These are phyloP conservation scores for Lavandula angustifolia DNA, from an alignment of 257 asterid species.

Conservation along the genomic window DNA sequence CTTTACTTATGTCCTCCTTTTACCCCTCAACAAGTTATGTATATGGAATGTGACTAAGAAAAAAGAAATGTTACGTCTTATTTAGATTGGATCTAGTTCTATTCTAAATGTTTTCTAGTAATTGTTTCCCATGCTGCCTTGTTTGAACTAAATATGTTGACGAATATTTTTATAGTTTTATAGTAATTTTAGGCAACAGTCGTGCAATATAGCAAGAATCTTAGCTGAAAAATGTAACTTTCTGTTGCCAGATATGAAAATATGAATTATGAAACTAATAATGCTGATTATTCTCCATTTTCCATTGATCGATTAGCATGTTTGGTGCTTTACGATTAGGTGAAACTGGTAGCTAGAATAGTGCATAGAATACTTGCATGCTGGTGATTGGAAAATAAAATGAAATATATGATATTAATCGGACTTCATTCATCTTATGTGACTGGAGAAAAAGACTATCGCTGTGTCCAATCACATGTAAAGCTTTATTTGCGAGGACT, in stretches of 20 bases:
- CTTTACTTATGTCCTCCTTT: background rate
- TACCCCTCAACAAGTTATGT: background rate
- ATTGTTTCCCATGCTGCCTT: slow-evolving; percentile 10
- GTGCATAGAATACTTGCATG: slow-evolving; percentile 1
- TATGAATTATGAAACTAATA: slow-evolving; percentile 13
- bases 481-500: slow-evolving; percentile 2
- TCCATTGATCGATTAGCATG: slow-evolving; percentile 19
- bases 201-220: slow-evolving; percentile 5
- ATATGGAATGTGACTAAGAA: slow-evolving; percentile 23
- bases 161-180: slow-evolving; percentile 2
- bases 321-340: slow-evolving; percentile 19
- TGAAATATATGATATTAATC: background rate
- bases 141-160: slow-evolving; percentile 19
- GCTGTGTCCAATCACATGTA: background rate
- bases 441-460: background rate
- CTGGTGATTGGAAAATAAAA: slow-evolving; percentile 21
- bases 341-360: slow-evolving; percentile 20
- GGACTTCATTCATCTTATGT: slow-evolving; percentile 2
- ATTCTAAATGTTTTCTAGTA: slow-evolving; percentile 14
- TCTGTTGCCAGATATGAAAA: background rate
- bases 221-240: slow-evolving; percentile 25
- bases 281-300: background rate
- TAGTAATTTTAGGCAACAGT: slow-evolving; percentile 7
- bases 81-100: slow-evolving; percentile 40
- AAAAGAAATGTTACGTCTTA: slow-evolving; percentile 14